Percentiles rank a stretch among this genome's conserved stretches.
These are phyloP conservation scores for Boletellus ananiceps DNA, from an alignment of 768 basidiomycete genomes.

Conservation along the genomic window DNA sequence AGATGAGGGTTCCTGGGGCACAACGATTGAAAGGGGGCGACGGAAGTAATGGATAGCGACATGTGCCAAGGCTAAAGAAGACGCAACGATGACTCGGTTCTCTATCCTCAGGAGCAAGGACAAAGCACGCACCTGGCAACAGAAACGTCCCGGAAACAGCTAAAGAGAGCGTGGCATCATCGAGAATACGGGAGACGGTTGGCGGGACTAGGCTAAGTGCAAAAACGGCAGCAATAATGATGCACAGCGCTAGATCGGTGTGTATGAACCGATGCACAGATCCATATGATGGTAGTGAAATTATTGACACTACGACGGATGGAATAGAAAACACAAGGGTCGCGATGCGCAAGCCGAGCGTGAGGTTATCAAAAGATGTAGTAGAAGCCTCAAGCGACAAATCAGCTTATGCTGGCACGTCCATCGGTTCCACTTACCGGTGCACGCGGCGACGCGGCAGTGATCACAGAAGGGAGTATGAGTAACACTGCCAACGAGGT, in stretches of 20 bases:
- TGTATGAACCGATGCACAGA: slow-evolving; percentile 34
- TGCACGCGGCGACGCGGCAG: slow-evolving; percentile 41
- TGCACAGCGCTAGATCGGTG: slow-evolving; percentile 44
- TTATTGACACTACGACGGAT: slow-evolving; percentile 51
- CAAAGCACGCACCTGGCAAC: slow-evolving; percentile 46
- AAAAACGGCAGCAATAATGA: slow-evolving; percentile 40
- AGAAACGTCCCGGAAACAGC: slow-evolving; percentile 57
- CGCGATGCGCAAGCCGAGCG: slow-evolving; percentile 40
- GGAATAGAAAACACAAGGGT: slow-evolving; percentile 60
- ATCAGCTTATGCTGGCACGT: slow-evolving; percentile 19
- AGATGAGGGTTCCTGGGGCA: slow-evolving; percentile 45
- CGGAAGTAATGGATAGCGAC: slow-evolving; percentile 81
- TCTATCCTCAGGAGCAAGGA: neutral
- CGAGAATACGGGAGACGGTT: slow-evolving; percentile 36
- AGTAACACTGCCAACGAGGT: slow-evolving; percentile 45
- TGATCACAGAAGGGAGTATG: slow-evolving; percentile 55
- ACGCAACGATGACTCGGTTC: neutral
- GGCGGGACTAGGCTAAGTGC: slow-evolving; percentile 44
- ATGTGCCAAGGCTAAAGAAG: slow-evolving; percentile 58
- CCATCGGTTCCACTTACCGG: slow-evolving; percentile 35
- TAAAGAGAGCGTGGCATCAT: slow-evolving; percentile 46
- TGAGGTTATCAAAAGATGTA: slow-evolving; percentile 3
- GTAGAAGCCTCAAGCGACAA: slow-evolving; percentile 5
- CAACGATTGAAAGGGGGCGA: slow-evolving; percentile 77
- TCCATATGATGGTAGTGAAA: slow-evolving; percentile 46